A percentile compares a stretch with the other conserved stretches of the same genome.
phyloP scores from a whole-genome alignment of 2,329 filamentous ascomycete species.

The Cladophialophora exuberans region DNA sequence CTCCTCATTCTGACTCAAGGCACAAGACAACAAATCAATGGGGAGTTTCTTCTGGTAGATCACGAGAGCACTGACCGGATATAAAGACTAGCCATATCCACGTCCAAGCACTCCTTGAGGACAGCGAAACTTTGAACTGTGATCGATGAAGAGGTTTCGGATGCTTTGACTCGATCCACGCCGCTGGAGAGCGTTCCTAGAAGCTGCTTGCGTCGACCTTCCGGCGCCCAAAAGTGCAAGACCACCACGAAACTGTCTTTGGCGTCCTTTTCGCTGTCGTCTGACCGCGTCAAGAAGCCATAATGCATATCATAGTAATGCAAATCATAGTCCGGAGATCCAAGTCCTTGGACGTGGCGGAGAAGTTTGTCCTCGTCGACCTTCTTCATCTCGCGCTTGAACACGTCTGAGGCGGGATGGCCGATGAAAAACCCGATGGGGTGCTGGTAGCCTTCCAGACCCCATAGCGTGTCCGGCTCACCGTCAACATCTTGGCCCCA shows the following conservation, averaged over 20 bases:
- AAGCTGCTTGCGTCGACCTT: constrained; percentile 17
- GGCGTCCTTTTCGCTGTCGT: constrained; percentile 12
- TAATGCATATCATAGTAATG: constrained; percentile 12
- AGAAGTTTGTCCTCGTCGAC: constrained; percentile 24
- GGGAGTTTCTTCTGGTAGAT: not conserved
- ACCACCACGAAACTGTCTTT: constrained; percentile 14
- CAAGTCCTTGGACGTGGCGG: constrained; percentile 13
- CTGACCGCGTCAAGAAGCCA: constrained; percentile 8
- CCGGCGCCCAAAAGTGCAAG: constrained; percentile 13
- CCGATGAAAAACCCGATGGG: constrained; percentile 15
- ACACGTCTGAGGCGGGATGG: constrained; percentile 1
- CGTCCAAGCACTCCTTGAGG: not conserved
- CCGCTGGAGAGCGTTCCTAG: not conserved
- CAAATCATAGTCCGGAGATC: constrained; percentile 19
- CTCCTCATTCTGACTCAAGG: not conserved
- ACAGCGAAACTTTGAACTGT: constrained; percentile 14
- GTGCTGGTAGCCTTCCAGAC: constrained; percentile 16
- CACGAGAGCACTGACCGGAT: not conserved
- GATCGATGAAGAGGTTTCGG: not conserved
- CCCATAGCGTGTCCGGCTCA: constrained; percentile 17
- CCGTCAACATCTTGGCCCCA: constrained; percentile 18
- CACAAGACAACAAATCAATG: too few relatives aligned
- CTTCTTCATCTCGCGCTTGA: constrained; percentile 36
- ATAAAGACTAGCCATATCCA: not conserved
- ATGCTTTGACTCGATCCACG: constrained; percentile 2